These are phyloP conservation scores for Leucosporidium yakuticum DNA, from an alignment of 768 basidiomycete genomes.

Conservation along the genomic window DNA sequence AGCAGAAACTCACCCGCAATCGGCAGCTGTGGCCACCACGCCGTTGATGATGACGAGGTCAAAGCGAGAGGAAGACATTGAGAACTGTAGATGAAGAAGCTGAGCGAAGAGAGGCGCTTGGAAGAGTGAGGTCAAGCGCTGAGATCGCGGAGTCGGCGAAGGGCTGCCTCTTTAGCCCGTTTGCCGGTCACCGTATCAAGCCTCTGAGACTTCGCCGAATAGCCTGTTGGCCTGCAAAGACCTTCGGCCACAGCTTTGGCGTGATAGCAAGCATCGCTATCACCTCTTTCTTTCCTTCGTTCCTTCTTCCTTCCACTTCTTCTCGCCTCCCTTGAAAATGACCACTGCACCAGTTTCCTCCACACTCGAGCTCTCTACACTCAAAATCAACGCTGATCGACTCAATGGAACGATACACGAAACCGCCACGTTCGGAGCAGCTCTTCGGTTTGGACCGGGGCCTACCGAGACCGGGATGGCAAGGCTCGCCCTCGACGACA, in stretches of 20 bases:
- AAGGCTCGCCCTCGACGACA: neutral
- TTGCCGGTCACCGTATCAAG: too few relatives aligned
- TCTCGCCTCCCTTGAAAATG: neutral
- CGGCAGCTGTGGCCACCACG: neutral
- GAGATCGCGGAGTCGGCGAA: too few relatives aligned
- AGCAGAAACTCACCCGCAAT: neutral
- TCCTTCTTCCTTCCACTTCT: neutral
- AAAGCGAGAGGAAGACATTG: neutral
- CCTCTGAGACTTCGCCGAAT: too few relatives aligned
- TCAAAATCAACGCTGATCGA: slow-evolving; percentile 2
- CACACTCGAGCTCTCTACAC: too few relatives aligned
- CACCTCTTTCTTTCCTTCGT: too few relatives aligned
- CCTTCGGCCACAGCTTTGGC: too few relatives aligned
- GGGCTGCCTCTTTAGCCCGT: too few relatives aligned
- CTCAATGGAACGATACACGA: neutral
- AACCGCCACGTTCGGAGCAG: neutral
- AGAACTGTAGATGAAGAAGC: too few relatives aligned
- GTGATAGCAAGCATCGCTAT: too few relatives aligned
- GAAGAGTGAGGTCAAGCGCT: too few relatives aligned
- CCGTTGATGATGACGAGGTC: slow-evolving; percentile 3
- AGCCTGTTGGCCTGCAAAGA: too few relatives aligned
- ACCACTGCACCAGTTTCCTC: neutral
- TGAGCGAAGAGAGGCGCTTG: too few relatives aligned
- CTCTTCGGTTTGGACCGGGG: neutral
- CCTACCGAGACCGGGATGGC: neutral